A percentile compares a stretch with the other conserved stretches of the same genome.
phyloP scores from a whole-genome alignment of 108 stramenopile species.

The Cyclotella baltica region DNA sequence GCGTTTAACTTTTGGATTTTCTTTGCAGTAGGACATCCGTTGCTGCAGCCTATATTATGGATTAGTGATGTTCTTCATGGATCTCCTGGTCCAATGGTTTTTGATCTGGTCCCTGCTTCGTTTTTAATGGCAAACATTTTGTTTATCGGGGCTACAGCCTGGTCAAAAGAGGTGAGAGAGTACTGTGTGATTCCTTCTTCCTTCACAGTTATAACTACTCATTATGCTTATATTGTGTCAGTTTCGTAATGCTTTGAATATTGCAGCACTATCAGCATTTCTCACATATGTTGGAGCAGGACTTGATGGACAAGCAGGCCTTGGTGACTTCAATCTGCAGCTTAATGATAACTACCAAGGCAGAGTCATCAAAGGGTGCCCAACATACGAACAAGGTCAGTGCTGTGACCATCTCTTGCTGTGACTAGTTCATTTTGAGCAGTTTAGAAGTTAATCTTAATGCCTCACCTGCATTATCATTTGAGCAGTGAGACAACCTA shows the following conservation, averaged over 20 bases:
- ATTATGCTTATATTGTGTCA: conserved; percentile 3
- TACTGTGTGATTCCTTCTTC: not conserved
- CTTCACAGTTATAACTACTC: not conserved
- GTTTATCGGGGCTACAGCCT: conserved; percentile 70
- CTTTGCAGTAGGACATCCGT: conserved; percentile 90
- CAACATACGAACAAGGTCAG: conserved; percentile 74
- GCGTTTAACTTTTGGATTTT: conserved; percentile 94
- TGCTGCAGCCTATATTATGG: conserved; percentile 89
- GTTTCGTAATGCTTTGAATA: conserved; percentile 79
- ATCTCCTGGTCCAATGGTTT: conserved; percentile 79
- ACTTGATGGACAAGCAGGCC: conserved; percentile 81
- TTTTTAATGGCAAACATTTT: conserved; percentile 78
- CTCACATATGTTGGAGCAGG: conserved; percentile 85
- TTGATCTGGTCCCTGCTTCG: conserved; percentile 74
- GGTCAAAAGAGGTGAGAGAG: conserved; percentile 68
- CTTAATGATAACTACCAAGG: conserved; percentile 89
- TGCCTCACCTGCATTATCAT: not conserved
- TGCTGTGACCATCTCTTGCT: not conserved
- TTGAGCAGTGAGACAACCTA: conserved; percentile 69
- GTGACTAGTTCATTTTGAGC: not conserved
- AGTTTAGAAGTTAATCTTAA: not conserved
- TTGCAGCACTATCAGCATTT: conserved; percentile 77
- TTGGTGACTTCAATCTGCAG: conserved; percentile 87
- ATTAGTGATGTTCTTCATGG: conserved; percentile 91
- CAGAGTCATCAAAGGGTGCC: conserved; percentile 87